phyloP scores from a whole-genome alignment of 2,329 filamentous ascomycete species.

The Dothideomycetidae sp. region DNA sequence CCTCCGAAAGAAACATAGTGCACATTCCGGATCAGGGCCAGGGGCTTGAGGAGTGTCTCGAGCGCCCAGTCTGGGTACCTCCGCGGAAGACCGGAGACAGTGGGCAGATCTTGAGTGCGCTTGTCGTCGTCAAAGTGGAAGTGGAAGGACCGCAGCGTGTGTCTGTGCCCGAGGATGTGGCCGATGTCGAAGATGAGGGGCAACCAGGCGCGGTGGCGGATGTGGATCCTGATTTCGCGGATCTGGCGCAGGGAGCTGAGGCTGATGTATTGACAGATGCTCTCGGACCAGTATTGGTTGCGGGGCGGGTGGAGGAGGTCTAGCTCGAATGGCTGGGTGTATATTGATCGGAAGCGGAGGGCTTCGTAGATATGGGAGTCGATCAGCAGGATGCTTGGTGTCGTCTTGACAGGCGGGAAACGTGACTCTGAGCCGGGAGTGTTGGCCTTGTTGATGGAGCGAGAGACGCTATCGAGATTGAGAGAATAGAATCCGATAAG shows the following conservation, averaged over 20 bases:
- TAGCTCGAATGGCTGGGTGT: conserved; percentile 13
- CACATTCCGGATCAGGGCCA: conserved; percentile 15
- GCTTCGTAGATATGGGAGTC: conserved; percentile 20
- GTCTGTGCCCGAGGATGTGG: conserved; percentile 1
- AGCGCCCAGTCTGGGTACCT: conserved; percentile 17
- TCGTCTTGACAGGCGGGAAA: conserved; percentile 13
- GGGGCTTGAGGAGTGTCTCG: conserved; percentile 12
- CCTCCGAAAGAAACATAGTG: conserved; percentile 15
- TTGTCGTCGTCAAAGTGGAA: conserved; percentile 15
- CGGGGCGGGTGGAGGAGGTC: conserved; percentile 13
- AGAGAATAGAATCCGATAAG: conserved; percentile 17
- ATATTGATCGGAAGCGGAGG: background rate
- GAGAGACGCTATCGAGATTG: conserved; percentile 13
- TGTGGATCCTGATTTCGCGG: conserved; percentile 14
- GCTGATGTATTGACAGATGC: conserved; percentile 15
- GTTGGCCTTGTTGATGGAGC: conserved; percentile 11
- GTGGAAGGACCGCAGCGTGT: conserved; percentile 14
- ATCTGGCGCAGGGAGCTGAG: conserved; percentile 14
- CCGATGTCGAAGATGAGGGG: conserved; percentile 6
- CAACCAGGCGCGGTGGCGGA: conserved; percentile 19
- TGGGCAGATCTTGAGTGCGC: conserved; percentile 11
- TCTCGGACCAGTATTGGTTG: conserved; percentile 9
- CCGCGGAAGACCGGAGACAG: conserved; percentile 7
- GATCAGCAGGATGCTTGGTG: conserved; percentile 23
- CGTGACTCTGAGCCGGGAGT: conserved; percentile 10